phyloP scores from a whole-genome alignment of 2,329 filamentous ascomycete genomes.

The Nectriaceae sp. region DNA sequence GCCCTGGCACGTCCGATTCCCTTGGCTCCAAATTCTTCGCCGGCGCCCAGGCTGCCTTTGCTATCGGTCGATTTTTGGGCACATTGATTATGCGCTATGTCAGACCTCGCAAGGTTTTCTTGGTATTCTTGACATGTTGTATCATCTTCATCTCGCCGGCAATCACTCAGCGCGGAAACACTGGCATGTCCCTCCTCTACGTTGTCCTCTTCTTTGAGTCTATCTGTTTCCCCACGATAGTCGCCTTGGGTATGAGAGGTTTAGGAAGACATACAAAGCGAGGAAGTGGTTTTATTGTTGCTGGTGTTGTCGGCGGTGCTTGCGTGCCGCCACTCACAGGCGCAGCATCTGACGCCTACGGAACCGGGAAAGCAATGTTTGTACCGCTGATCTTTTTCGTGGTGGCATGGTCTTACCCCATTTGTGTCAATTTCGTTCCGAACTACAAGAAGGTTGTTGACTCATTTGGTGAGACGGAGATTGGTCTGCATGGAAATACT shows the following conservation, averaged over 20 bases:
- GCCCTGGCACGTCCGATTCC: constrained; percentile 50
- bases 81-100: constrained; percentile 66
- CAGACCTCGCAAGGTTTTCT: constrained; percentile 67
- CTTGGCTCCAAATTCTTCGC: constrained; percentile 69
- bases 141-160: constrained; percentile 62
- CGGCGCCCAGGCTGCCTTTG: constrained; percentile 73
- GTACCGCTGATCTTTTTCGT: constrained; percentile 65
- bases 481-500: constrained; percentile 38
- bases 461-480: constrained; percentile 48
- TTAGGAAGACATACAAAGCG: constrained; percentile 77
- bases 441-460: constrained; percentile 65
- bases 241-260: constrained; percentile 74
- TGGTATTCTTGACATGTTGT: constrained; percentile 63
- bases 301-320: constrained; percentile 72
- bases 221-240: constrained; percentile 80
- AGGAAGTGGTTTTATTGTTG: constrained; percentile 69
- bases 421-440: constrained; percentile 67
- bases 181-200: constrained; percentile 63
- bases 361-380: constrained; percentile 64
- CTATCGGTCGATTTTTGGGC: constrained; percentile 71
- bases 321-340: constrained; percentile 73
- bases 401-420: constrained; percentile 55
- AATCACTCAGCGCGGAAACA: constrained; percentile 48
- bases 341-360: constrained; percentile 62
- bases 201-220: constrained; percentile 77